Conservation (phyloP, 2,329 filamentous ascomycete genomes). For the Didymella pinodella region DNA sequence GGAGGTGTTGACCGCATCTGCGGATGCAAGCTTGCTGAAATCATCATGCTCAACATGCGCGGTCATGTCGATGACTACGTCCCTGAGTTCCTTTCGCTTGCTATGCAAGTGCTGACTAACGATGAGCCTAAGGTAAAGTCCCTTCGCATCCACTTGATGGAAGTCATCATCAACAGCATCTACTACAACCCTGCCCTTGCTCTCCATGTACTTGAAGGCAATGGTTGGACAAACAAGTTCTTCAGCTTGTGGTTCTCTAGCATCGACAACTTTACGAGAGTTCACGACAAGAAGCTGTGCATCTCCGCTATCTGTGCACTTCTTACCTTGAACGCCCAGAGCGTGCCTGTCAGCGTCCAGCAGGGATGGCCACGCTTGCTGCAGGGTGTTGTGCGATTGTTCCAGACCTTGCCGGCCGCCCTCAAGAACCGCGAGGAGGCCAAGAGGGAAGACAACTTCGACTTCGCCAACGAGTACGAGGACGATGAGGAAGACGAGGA, state of each 20-base stretch:
- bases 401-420: slow-evolving; percentile 87
- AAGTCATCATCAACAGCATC: slow-evolving; percentile 97
- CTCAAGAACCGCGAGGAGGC: slow-evolving; percentile 93
- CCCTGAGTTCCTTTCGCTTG: slow-evolving; percentile 85
- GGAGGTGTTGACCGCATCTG: slow-evolving; percentile 94
- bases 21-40: slow-evolving; percentile 95
- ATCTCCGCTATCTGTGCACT: slow-evolving; percentile 92
- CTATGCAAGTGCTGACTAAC: slow-evolving; percentile 80
- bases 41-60: slow-evolving; percentile 93
- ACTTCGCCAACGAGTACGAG: slow-evolving; percentile 75
- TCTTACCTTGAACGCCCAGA: slow-evolving; percentile 77
- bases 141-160: slow-evolving; percentile 95
- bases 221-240: slow-evolving; percentile 98
- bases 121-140: slow-evolving; percentile 88
- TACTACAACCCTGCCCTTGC: slow-evolving; percentile 94
- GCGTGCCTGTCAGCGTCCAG: slow-evolving; percentile 90
- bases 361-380: slow-evolving; percentile 94
- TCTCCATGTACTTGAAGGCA: slow-evolving; percentile 85
- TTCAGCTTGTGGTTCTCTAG: slow-evolving; percentile 98
- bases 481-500: slow-evolving; percentile 82
- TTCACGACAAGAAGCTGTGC: slow-evolving; percentile 98
- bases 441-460: slow-evolving; percentile 82
- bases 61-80: slow-evolving; percentile 89
- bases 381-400: slow-evolving; percentile 86
- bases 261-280: slow-evolving; percentile 90